Evolutionary conservation across 1,139 yeast genomes (phyloP).

Genomic region (Yamadazyma diddensiae): DNA sequence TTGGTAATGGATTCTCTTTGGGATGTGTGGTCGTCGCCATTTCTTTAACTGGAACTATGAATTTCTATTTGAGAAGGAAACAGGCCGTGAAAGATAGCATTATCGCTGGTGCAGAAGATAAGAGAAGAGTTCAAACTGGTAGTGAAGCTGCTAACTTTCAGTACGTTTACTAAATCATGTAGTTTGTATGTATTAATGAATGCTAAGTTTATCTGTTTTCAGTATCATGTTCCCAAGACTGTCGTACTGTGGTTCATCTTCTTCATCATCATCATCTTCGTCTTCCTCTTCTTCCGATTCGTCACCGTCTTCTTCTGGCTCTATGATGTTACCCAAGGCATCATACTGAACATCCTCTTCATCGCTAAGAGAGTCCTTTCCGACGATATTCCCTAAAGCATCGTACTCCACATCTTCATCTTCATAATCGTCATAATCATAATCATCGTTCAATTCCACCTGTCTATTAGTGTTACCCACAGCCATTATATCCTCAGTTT

Average conservation of each 20-base stretch:
- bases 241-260: conserved; percentile 6
- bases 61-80: conserved; percentile 2
- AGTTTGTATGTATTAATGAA: background rate
- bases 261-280: conserved; percentile 6
- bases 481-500: conserved; percentile 69
- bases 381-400: conserved; percentile 14
- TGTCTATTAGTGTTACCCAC: conserved; percentile 71
- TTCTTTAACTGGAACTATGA: background rate
- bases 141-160: conserved; percentile 5
- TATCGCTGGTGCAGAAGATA: conserved; percentile 4
- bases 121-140: conserved; percentile 5
- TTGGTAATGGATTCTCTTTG: conserved; percentile 37
- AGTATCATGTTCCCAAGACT: background rate
- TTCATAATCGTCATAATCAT: conserved; percentile 9
- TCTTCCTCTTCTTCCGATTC: conserved; percentile 3
- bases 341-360: too few species aligned
- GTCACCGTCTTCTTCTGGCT: conserved; percentile 1
- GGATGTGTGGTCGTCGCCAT: conserved; percentile 26
- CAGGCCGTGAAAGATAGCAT: conserved; percentile 1
- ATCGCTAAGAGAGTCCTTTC: too few species aligned
- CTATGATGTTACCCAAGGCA: conserved; percentile 7
- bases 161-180: conserved; percentile 3
- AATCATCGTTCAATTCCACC: conserved; percentile 9
- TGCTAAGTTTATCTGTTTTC: background rate
- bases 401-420: conserved; percentile 14